phyloP scores from a whole-genome alignment of 331 rosid genomes.

The Spiraea crenata region DNA sequence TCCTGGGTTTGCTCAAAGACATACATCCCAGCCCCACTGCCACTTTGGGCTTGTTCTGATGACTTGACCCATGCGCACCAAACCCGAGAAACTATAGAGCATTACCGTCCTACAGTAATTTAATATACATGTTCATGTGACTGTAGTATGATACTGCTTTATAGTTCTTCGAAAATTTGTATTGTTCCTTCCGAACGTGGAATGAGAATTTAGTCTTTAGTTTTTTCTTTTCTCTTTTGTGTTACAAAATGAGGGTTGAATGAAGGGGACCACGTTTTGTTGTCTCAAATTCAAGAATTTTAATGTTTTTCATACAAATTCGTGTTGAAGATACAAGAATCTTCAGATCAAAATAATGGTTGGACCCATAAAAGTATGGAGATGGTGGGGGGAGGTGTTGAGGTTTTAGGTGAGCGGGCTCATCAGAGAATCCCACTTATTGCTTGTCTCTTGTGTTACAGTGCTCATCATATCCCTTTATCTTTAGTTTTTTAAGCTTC shows the following conservation, averaged over 20 bases:
- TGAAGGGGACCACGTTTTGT: background rate
- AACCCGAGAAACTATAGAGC: no score
- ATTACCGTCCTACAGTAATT: no score
- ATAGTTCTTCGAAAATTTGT: no score
- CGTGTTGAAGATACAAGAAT: conserved; percentile 3
- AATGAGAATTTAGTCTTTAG: background rate
- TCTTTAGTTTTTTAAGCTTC: conserved; percentile 14
- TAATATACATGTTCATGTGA: no score
- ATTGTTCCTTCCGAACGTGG: no score
- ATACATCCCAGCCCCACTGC: conserved; percentile 36
- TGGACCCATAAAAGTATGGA: conserved; percentile 24
- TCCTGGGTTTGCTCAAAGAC: conserved; percentile 80
- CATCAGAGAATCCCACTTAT: conserved; percentile 55
- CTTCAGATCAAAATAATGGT: background rate
- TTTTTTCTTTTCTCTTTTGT: background rate
- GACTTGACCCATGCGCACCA: no score
- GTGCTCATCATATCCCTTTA: conserved; percentile 33
- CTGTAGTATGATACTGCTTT: no score
- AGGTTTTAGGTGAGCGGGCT: conserved; percentile 26
- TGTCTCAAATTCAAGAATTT: background rate
- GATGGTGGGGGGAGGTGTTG: conserved; percentile 22
- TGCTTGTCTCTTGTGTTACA: conserved; percentile 51
- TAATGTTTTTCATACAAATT: no score
- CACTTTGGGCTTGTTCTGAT: conserved; percentile 31
- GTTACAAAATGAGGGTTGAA: background rate